phyloP scores from a whole-genome alignment of 2,329 filamentous ascomycete species.

The Trichoderma arundinaceum region DNA sequence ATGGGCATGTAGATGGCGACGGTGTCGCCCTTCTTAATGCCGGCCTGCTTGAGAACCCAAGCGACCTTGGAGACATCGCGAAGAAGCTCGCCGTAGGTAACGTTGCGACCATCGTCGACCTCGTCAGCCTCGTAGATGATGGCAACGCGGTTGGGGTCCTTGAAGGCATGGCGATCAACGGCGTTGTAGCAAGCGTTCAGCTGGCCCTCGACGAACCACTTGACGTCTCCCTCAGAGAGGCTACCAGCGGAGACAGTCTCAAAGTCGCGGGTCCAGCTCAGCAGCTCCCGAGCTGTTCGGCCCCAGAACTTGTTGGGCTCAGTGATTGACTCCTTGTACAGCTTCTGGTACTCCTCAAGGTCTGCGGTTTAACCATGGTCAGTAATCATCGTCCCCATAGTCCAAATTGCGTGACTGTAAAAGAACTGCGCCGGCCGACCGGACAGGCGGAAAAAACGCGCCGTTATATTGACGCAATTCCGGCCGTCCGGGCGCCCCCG shows the following conservation, averaged over 20 bases:
- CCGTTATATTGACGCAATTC: conserved; percentile 22
- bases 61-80: conserved; percentile 88
- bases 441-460: conserved; percentile 27
- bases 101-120: conserved; percentile 79
- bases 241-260: conserved; percentile 83
- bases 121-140: conserved; percentile 99
- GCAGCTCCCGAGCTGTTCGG: conserved; percentile 80
- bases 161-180: conserved; percentile 94
- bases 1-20: conserved; percentile 98
- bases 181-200: conserved; percentile 98
- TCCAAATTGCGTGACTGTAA: not conserved
- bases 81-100: conserved; percentile 92
- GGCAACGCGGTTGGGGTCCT: conserved; percentile 88
- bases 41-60: conserved; percentile 90
- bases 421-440: conserved; percentile 15
- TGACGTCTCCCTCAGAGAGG: conserved; percentile 78
- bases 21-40: conserved; percentile 95
- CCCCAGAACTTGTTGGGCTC: conserved; percentile 92
- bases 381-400: conserved; percentile 12
- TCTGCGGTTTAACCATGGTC: conserved; percentile 48
- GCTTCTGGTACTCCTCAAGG: conserved; percentile 69
- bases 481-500: conserved; percentile 27
- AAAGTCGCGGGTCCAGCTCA: conserved; percentile 91
- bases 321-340: conserved; percentile 85
- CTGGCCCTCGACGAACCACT: conserved; percentile 93